Evolutionary conservation across 208 protist genomes (phyloP).

Genomic region (Sergeia podlipaevii): DNA sequence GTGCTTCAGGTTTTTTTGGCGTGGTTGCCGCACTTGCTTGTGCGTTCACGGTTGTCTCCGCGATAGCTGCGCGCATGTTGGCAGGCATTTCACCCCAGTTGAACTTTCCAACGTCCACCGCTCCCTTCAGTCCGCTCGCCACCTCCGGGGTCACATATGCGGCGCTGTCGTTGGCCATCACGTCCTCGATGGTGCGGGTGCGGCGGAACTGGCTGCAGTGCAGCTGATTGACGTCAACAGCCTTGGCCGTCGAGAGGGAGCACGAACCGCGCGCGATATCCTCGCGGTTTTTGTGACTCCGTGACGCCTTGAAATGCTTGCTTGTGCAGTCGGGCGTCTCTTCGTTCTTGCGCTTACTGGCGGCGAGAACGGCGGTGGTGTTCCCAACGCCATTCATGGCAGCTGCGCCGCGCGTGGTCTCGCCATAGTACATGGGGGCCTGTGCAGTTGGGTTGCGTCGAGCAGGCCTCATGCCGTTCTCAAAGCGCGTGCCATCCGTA

Average conservation of each 20-base stretch:
- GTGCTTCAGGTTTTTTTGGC: too few relatives aligned
- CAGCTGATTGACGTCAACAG: constrained; percentile 31
- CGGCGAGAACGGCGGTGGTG: not conserved
- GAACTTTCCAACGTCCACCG: constrained; percentile 47
- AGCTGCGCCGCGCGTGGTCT: constrained; percentile 13
- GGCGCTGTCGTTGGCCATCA: constrained; percentile 51
- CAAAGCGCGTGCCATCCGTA: constrained; percentile 72
- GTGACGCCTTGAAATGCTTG: not conserved
- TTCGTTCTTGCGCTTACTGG: not conserved
- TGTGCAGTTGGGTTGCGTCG: constrained; percentile 31
- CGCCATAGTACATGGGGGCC: constrained; percentile 12
- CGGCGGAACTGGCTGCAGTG: constrained; percentile 45
- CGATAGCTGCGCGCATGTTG: too few relatives aligned
- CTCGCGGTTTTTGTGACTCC: constrained; percentile 15
- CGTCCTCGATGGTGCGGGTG: constrained; percentile 63
- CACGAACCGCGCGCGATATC: constrained; percentile 26
- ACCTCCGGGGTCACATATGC: constrained; percentile 5
- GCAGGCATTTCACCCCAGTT: constrained; percentile 46
- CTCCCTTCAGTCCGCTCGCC: too few relatives aligned
- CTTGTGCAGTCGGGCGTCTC: not conserved
- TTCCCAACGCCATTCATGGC: not conserved
- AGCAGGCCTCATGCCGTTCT: constrained; percentile 12
- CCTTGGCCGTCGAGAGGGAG: constrained; percentile 45
- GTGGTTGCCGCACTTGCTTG: too few relatives aligned
- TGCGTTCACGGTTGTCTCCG: too few relatives aligned